Base-by-base conservation (phyloP, 2,329 filamentous ascomycete genomes). In the Fusarium nelsonii region DNA sequence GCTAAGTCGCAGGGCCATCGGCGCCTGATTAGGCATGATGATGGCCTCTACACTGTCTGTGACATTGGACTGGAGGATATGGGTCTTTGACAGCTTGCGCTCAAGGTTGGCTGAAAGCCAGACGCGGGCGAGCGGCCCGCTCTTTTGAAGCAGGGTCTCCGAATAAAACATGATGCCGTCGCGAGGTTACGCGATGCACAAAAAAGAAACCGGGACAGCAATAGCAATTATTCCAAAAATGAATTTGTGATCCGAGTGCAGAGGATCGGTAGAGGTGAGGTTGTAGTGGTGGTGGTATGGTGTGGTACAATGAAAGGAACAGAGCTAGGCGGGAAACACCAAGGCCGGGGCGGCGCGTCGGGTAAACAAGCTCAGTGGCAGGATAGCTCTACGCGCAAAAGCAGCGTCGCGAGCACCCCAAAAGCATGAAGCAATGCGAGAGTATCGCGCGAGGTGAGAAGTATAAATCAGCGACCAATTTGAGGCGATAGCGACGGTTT, bases 91-190 rank as follows among this genome's bases (percentile, higher is more conserved):
- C 64, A 99, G 90, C 84, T 98, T 99, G 85, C 95, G 94, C 87
- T 98, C 96, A 70, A 98, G 87, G 81, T 98, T 99, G 84, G 96
- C 94, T 33, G 96, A 97, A 66, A 98, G 88, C 96, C 96, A 99
- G 83, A 98, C 94, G 78, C 94, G 93, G 82, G 96, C 96, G 85
- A 99, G 83, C 77, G 96, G 95, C 84, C 96, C 96, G 75, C 93
- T 97, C 90, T 97, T 97, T 80, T 94, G 94, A 75, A 99, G 88
- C 63, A 99, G 88, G 57, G 93, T 94, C 84, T 97, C 94, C 55
- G 96, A 97, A 81, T 97, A 98, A 83, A 99, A 99, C 96, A 99
- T 99, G 79, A 77, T 83, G 82, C 58, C 70, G 72, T 65, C 65
- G 74, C 72, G 70, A 69, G 70, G 71, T 63, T 73, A 74, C 72